phyloP scores from a whole-genome alignment of 1,284 basidiomycete genomes.

The Moesziomyces parantarcticus region DNA sequence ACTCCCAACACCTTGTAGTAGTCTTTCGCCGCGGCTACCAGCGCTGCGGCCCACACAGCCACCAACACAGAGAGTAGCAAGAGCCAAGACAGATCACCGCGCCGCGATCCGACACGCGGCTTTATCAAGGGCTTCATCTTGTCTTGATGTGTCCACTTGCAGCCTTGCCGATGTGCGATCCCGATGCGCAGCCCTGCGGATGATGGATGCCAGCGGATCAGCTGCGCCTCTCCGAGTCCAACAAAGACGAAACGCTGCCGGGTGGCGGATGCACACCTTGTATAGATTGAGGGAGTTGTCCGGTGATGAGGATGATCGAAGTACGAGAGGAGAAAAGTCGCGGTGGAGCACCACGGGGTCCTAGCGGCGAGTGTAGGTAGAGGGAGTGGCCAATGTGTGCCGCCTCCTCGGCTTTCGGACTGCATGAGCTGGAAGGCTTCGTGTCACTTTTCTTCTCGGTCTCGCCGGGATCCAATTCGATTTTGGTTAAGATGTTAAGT shows the following conservation, averaged over 20 bases:
- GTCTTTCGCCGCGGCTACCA: slow-evolving; percentile 55
- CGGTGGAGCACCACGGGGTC: background rate
- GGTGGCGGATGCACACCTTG: no score
- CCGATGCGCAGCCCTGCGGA: background rate
- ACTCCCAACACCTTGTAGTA: slow-evolving; percentile 66
- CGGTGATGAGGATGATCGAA: no score
- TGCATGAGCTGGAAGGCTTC: background rate
- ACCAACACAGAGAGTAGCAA: slow-evolving; percentile 17
- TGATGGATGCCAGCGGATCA: background rate
- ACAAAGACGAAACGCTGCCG: background rate
- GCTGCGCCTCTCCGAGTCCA: background rate
- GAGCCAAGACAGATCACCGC: slow-evolving; percentile 13
- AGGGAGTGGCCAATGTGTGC: background rate
- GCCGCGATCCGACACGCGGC: background rate
- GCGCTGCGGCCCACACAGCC: slow-evolving; percentile 25
- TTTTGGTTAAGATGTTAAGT: no score
- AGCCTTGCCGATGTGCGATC: background rate
- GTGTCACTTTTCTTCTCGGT: background rate
- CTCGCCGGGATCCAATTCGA: no score
- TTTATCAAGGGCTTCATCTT: slow-evolving; percentile 42
- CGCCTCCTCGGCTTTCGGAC: background rate
- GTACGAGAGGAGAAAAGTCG: no score
- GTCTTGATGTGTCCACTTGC: background rate
- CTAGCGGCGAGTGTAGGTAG: background rate
- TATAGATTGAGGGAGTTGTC: no score